Conservation (phyloP, 805 yeast genomes). For the Tetrapisispora fleetii region DNA sequence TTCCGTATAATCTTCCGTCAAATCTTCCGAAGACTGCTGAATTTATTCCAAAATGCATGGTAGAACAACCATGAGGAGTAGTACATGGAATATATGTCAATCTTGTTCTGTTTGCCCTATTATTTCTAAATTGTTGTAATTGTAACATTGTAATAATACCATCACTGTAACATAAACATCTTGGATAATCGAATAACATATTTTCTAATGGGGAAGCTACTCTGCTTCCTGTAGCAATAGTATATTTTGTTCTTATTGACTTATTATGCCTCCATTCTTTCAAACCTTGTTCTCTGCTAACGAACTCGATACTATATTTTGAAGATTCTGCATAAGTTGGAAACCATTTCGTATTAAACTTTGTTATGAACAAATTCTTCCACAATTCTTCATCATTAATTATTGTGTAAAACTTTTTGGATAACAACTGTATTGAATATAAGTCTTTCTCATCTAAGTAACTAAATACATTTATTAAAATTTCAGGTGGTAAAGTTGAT, state of each 20-base stretch:
- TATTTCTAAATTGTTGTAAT: constrained; percentile 16
- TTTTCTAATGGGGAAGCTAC: constrained; percentile 18
- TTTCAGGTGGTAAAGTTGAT: constrained; percentile 27
- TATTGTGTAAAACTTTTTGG: constrained; percentile 21
- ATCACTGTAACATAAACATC: constrained; percentile 28
- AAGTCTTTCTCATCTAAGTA: constrained; percentile 32
- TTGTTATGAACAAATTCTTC: constrained; percentile 31
- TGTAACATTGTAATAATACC: constrained; percentile 28
- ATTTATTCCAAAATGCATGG: constrained; percentile 27
- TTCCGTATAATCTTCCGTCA: constrained; percentile 29
- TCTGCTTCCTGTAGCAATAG: constrained; percentile 9
- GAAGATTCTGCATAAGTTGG: constrained; percentile 31
- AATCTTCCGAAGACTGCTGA: constrained; percentile 30
- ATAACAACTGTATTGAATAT: constrained; percentile 25
- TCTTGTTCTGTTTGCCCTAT: constrained; percentile 17
- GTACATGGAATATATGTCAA: constrained; percentile 30
- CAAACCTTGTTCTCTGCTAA: constrained; percentile 22
- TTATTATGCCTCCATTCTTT: constrained; percentile 29
- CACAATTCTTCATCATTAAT: constrained; percentile 35
- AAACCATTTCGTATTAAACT: constrained; percentile 24
- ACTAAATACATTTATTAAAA: constrained; percentile 29
- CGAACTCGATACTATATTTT: constrained; percentile 29
- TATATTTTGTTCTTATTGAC: constrained; percentile 27
- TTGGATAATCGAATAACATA: constrained; percentile 27
- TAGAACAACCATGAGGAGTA: constrained; percentile 31